phyloP scores from a whole-genome alignment of 805 yeast species.

The Starmerella apis region DNA sequence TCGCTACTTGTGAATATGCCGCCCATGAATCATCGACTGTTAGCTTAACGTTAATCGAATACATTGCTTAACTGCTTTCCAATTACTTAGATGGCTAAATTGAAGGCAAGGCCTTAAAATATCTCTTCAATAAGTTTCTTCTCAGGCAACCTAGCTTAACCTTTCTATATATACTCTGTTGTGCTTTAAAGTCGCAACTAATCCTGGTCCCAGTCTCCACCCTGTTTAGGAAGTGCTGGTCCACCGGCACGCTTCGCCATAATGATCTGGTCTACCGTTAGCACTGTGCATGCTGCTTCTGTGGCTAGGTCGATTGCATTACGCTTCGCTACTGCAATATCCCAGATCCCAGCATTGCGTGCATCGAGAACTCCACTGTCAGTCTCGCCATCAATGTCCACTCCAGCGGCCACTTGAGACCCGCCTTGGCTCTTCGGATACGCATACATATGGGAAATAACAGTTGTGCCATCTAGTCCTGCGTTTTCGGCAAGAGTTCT shows the following conservation, averaged over 20 bases:
- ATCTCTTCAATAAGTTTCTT: too few relatives aligned
- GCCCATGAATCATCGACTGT: too few relatives aligned
- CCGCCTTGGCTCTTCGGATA: slow-evolving; percentile 42
- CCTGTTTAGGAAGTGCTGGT: slow-evolving; percentile 75
- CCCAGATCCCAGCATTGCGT: slow-evolving; percentile 58
- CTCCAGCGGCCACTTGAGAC: slow-evolving; percentile 35
- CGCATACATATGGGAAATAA: slow-evolving; percentile 79
- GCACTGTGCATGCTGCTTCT: slow-evolving; percentile 83
- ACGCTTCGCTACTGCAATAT: slow-evolving; percentile 65
- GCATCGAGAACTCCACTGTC: slow-evolving; percentile 60
- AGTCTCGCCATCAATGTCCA: slow-evolving; percentile 70
- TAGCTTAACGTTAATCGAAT: too few relatives aligned
- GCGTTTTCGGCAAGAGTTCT: slow-evolving; percentile 88
- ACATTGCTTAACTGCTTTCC: too few relatives aligned
- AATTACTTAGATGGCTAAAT: too few relatives aligned
- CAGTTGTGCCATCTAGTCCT: slow-evolving; percentile 82
- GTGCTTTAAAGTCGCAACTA: background rate
- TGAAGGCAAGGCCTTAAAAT: too few relatives aligned
- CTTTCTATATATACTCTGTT: background rate
- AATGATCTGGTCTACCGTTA: slow-evolving; percentile 91
- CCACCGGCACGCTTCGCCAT: slow-evolving; percentile 99
- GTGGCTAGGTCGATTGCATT: slow-evolving; percentile 90
- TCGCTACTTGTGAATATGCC: too few relatives aligned
- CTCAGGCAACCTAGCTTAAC: too few relatives aligned
- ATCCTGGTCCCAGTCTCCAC: slow-evolving; percentile 30